Percentiles rank a stretch among this genome's conserved stretches.
Conservation (phyloP, 225 moss, liverwort and hornwort species). For the Ulota crispa region DNA sequence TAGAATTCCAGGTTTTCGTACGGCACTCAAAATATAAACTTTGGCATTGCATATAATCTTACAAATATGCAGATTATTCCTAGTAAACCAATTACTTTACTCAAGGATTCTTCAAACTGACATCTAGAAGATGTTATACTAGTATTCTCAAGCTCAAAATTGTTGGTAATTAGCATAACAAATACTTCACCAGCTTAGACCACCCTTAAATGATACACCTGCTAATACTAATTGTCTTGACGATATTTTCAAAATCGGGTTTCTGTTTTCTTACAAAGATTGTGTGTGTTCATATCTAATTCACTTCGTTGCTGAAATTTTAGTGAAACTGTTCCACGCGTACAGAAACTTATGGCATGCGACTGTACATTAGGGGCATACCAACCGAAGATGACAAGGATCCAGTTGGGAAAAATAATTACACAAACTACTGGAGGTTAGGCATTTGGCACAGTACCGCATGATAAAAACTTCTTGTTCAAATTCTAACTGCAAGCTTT, state of each 20-base stretch:
- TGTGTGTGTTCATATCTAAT: background rate
- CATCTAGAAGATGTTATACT: background rate
- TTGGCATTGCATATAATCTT: background rate
- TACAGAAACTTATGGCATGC: background rate
- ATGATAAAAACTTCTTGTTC: slow-evolving; percentile 89
- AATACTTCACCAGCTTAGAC: background rate
- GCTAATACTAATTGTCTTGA: background rate
- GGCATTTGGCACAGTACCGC: slow-evolving; percentile 54
- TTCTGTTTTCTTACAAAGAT: background rate
- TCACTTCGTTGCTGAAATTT: background rate
- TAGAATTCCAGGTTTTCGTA: background rate
- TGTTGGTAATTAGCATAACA: background rate
- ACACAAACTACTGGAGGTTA: slow-evolving; percentile 12
- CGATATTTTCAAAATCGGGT: background rate
- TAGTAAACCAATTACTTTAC: background rate
- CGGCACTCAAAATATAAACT: background rate
- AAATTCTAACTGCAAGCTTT: slow-evolving; percentile 73
- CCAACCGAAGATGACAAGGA: slow-evolving; percentile 1
- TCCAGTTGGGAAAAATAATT: background rate
- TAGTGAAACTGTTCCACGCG: background rate
- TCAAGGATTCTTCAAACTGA: background rate
- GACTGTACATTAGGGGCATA: background rate
- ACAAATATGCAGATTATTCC: background rate
- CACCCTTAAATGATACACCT: background rate
- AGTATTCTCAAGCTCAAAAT: background rate